These are phyloP conservation scores for Picea glauca DNA, from an alignment of 75 land plant genomes.

Conservation along the genomic window DNA sequence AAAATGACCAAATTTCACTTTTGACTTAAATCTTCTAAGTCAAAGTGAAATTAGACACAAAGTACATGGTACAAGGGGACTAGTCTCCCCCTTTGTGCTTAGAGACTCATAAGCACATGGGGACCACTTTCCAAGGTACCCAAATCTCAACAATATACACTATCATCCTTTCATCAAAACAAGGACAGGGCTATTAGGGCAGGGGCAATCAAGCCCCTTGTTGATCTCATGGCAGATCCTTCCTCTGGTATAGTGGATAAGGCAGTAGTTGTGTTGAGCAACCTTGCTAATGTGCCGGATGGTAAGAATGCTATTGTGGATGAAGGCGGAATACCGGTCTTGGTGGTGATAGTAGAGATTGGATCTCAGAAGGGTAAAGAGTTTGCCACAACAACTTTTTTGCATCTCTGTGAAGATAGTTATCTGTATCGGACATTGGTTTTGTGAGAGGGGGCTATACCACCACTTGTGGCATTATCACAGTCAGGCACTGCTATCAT, in stretches of 20 bases:
- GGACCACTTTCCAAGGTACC: no score
- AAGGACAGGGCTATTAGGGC: slow-evolving; percentile 51
- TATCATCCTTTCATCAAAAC: slow-evolving; percentile 52
- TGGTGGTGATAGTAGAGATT: slow-evolving; percentile 70
- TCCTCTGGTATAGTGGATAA: slow-evolving; percentile 77
- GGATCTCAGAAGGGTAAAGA: slow-evolving; percentile 72
- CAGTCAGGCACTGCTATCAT: slow-evolving; percentile 59
- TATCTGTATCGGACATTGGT: slow-evolving; percentile 28
- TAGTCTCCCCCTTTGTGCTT: no score
- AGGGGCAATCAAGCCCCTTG: slow-evolving; percentile 60
- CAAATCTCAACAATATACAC: slow-evolving; percentile 15
- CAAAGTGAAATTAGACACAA: no score
- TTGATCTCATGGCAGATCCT: slow-evolving; percentile 68
- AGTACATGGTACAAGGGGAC: no score
- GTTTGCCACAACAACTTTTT: slow-evolving; percentile 54
- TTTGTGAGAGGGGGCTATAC: slow-evolving; percentile 32
- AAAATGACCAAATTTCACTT: no score
- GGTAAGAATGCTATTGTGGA: slow-evolving; percentile 46
- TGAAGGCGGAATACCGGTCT: slow-evolving; percentile 68
- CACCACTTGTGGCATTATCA: slow-evolving; percentile 60
- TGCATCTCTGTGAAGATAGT: slow-evolving; percentile 51
- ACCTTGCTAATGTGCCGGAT: slow-evolving; percentile 34
- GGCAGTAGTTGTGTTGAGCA: slow-evolving; percentile 41
- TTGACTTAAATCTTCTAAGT: no score
- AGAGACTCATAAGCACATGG: no score